Percentiles rank a stretch among this genome's conserved stretches.
Evolutionary conservation across 139 green algal species (phyloP).

Genomic region (Pleodorina starrii): DNA sequence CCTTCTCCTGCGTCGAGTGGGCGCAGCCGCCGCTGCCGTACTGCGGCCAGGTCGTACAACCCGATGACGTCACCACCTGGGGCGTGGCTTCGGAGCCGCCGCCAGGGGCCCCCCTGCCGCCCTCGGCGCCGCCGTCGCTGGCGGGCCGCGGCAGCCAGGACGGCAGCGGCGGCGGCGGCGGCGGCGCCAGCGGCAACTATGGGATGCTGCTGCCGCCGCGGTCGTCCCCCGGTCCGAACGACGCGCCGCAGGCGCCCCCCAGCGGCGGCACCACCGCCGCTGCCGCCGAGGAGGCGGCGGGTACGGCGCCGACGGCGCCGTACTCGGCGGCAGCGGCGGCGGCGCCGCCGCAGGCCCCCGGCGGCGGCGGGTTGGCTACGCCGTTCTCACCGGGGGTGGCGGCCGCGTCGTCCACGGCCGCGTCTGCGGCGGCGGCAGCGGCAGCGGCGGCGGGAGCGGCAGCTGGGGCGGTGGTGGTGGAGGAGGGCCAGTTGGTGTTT

Average conservation of each 20-base stretch:
- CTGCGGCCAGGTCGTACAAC: not conserved
- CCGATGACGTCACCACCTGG: conserved; percentile 34
- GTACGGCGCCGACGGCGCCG: not conserved
- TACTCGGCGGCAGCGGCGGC: not conserved
- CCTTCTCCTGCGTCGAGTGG: conserved; percentile 88
- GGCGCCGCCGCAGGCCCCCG: no score
- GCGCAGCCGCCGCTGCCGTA: conserved; percentile 54
- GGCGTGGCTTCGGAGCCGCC: not conserved
- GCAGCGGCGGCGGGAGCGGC: not conserved
- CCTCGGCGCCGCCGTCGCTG: not conserved
- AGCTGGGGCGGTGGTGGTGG: not conserved
- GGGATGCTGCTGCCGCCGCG: not conserved
- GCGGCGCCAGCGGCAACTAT: not conserved
- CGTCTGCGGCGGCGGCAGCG: not conserved
- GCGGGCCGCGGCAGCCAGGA: not conserved
- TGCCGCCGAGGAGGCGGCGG: not conserved
- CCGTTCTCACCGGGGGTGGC: no score
- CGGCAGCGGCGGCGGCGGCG: not conserved
- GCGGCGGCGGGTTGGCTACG: no score
- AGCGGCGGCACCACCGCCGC: not conserved
- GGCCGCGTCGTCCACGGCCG: not conserved
- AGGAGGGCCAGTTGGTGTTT: conserved; percentile 79
- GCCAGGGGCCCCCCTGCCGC: not conserved
- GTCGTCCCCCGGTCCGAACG: not conserved
- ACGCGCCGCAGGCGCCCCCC: not conserved